Conservation (phyloP, 352 stramenopile genomes). For the Phytophthora tentaculata region DNA sequence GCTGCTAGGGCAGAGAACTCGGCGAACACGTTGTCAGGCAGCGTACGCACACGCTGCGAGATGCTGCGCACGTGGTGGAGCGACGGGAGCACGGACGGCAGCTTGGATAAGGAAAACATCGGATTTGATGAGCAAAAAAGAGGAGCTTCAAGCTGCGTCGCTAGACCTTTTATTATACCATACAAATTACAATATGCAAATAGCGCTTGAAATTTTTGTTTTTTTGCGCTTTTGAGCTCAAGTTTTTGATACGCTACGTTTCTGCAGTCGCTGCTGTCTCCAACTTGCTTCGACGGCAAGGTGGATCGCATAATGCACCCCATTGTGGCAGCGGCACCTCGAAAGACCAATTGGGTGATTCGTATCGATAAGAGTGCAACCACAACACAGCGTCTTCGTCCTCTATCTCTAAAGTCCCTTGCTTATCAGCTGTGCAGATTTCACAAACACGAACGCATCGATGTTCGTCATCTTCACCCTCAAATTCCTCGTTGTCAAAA, state of each 20-base stretch:
- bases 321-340: slow-evolving; percentile 50
- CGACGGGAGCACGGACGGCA: slow-evolving; percentile 6
- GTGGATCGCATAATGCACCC: slow-evolving; percentile 30
- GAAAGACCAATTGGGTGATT: slow-evolving; percentile 45
- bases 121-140: slow-evolving; percentile 1
- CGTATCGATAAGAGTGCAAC: slow-evolving; percentile 64
- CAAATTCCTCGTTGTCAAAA: background rate
- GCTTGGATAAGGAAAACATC: slow-evolving; percentile 17
- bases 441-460: slow-evolving; percentile 31
- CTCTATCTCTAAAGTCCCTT: background rate
- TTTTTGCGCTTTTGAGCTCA: too few relatives aligned
- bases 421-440: slow-evolving; percentile 13
- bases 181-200: too few relatives aligned
- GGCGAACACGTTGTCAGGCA: slow-evolving; percentile 86
- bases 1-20: slow-evolving; percentile 88
- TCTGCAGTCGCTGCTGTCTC: too few relatives aligned
- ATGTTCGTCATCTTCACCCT: slow-evolving; percentile 20
- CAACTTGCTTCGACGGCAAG: too few relatives aligned
- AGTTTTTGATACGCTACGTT: too few relatives aligned
- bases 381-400: slow-evolving; percentile 39
- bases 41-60: slow-evolving; percentile 64
- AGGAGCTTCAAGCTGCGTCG: slow-evolving; percentile 4
- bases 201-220: too few relatives aligned
- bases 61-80: slow-evolving; percentile 41
- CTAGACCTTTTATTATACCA: too few relatives aligned